Conservation (phyloP, 2,329 filamentous ascomycete genomes). For the Hypoxylon sp. region DNA sequence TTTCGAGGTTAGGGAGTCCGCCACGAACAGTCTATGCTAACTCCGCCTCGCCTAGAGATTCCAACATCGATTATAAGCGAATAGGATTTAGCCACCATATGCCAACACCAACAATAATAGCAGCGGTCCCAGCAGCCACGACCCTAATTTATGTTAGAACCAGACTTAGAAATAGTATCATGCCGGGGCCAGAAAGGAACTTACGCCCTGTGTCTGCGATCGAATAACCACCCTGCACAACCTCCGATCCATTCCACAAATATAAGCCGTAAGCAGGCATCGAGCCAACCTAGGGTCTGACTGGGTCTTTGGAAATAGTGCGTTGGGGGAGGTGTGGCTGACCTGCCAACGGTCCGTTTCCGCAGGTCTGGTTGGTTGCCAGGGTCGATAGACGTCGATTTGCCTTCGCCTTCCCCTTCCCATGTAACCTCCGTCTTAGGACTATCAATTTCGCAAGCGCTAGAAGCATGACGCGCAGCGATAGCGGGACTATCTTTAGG, state of each 20-base stretch:
- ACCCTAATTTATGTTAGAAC: slow-evolving; percentile 37
- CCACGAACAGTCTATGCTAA: slow-evolving; percentile 27
- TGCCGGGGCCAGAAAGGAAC: slow-evolving; percentile 28
- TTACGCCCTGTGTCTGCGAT: slow-evolving; percentile 54
- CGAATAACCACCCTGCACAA: slow-evolving; percentile 54
- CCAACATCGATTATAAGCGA: slow-evolving; percentile 19
- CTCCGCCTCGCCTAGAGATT: slow-evolving; percentile 6
- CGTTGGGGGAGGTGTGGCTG: slow-evolving; percentile 34
- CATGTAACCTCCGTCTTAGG: slow-evolving; percentile 17
- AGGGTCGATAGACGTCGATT: slow-evolving; percentile 29
- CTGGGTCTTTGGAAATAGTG: slow-evolving; percentile 23
- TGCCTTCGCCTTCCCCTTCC: slow-evolving; percentile 21
- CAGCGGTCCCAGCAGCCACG: slow-evolving; percentile 38
- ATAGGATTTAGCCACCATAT: slow-evolving; percentile 38
- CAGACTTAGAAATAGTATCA: slow-evolving; percentile 6
- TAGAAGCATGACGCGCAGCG: slow-evolving; percentile 7
- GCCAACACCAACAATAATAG: slow-evolving; percentile 38
- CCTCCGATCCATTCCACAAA: slow-evolving; percentile 60
- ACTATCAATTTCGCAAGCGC: slow-evolving; percentile 17
- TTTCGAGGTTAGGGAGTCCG: slow-evolving; percentile 1
- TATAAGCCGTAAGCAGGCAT: slow-evolving; percentile 54
- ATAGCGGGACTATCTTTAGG: slow-evolving; percentile 15
- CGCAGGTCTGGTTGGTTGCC: slow-evolving; percentile 32
- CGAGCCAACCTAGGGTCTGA: slow-evolving; percentile 51
- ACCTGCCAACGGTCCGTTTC: slow-evolving; percentile 39